Percentiles rank a stretch among this genome's conserved stretches.
These are phyloP conservation scores for Vitis hybrid DNA, from an alignment of 177 flowering plant species.

Conservation along the genomic window DNA sequence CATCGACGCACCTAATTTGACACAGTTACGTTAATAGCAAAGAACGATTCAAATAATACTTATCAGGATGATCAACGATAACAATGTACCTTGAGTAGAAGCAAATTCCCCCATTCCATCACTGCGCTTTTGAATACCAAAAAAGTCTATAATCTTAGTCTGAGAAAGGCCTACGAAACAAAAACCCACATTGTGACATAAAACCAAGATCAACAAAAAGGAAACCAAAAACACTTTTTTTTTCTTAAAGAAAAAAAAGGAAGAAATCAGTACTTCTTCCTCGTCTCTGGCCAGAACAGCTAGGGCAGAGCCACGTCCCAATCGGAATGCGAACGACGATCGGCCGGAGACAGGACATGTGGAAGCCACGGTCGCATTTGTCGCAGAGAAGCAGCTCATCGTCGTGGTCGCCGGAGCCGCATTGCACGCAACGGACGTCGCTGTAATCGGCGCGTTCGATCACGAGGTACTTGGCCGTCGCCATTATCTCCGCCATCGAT, in stretches of 20 bases:
- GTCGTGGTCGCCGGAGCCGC: conserved; percentile 49
- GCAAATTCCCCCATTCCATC: conserved; percentile 19
- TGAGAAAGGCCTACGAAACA: conserved; percentile 47
- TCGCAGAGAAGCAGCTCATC: conserved; percentile 67
- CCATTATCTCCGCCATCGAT: conserved; percentile 53
- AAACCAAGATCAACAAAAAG: neutral
- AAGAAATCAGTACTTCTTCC: conserved; percentile 43
- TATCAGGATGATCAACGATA: neutral
- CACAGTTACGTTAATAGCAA: neutral
- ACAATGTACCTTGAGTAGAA: conserved; percentile 36
- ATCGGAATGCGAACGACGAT: conserved; percentile 57
- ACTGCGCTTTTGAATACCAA: conserved; percentile 47
- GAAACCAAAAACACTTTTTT: neutral
- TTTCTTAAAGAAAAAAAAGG: neutral
- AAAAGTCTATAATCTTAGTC: conserved; percentile 63
- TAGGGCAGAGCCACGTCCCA: conserved; percentile 63
- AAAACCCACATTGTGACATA: conserved; percentile 7
- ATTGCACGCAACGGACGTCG: conserved; percentile 48
- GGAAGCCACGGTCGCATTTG: conserved; percentile 58
- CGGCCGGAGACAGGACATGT: conserved; percentile 62
- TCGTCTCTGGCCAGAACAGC: conserved; percentile 41
- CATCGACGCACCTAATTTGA: too few species aligned
- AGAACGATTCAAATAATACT: neutral
- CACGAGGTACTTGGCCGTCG: conserved; percentile 30
- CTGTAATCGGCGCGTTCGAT: conserved; percentile 24